Conservation (phyloP, 306 rosid species). For the Vicia sativa region DNA sequence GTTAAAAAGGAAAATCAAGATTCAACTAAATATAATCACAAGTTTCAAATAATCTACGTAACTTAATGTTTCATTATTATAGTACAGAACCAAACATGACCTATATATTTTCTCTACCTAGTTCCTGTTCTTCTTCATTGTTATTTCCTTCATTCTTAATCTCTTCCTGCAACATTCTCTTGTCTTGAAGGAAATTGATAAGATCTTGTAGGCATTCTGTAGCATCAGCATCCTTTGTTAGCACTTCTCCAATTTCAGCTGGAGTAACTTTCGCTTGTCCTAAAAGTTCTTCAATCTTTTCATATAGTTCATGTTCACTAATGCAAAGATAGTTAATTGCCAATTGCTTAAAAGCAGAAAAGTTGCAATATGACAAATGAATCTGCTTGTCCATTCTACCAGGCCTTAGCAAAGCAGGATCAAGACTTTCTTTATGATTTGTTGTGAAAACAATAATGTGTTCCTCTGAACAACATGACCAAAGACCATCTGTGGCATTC, state of each 20-base stretch:
- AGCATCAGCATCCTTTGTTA: constrained; percentile 38
- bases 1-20: too few relatives aligned
- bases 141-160: not conserved
- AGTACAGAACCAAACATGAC: too few relatives aligned
- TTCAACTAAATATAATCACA: too few relatives aligned
- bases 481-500: not conserved
- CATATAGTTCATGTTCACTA: constrained; percentile 38
- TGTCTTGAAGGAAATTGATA: not conserved
- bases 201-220: not conserved
- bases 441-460: not conserved
- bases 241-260: constrained; percentile 53
- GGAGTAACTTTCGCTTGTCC: constrained; percentile 49
- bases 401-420: constrained; percentile 53
- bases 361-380: constrained; percentile 29
- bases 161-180: not conserved
- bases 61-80: too few relatives aligned
- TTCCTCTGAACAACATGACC: not conserved
- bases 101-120: not conserved
- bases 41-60: too few relatives aligned
- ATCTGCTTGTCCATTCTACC: constrained; percentile 60
- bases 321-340: not conserved
- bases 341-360: not conserved
- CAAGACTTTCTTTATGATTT: not conserved
- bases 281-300: constrained; percentile 44
- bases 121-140: not conserved